Evolutionary conservation across 73 alveolate species (phyloP).

Genomic region (Tetrahymena thermophila): DNA sequence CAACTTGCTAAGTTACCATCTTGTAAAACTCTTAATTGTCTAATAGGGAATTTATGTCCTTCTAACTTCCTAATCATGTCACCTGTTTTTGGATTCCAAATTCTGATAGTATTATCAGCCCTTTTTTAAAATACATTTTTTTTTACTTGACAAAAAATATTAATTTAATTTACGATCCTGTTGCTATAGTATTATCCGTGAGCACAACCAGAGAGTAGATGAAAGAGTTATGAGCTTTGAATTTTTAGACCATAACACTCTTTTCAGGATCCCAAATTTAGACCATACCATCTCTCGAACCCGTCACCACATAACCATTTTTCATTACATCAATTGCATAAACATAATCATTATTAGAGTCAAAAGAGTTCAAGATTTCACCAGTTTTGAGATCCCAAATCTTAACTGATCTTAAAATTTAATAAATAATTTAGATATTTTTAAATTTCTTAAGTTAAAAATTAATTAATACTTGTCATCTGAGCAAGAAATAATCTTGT

Average conservation of each 20-base stretch:
- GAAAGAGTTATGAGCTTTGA: neutral
- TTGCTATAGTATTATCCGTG: neutral
- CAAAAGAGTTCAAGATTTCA: neutral
- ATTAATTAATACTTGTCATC: neutral
- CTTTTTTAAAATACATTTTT: neutral
- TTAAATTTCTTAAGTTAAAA: neutral
- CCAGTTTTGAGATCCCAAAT: neutral
- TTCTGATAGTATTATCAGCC: neutral
- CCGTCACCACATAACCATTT: neutral
- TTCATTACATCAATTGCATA: neutral
- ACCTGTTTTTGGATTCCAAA: neutral
- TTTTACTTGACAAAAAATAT: neutral
- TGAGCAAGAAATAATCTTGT: neutral
- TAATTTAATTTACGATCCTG: neutral
- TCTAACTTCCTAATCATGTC: neutral
- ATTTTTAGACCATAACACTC: neutral
- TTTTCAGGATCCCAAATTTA: neutral
- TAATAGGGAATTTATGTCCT: neutral
- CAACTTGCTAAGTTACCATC: constrained; percentile 1
- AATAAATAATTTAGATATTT: neutral
- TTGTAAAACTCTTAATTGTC: neutral
- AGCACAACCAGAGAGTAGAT: neutral
- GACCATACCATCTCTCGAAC: neutral
- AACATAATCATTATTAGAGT: neutral
- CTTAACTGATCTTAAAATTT: neutral